Base-by-base conservation (phyloP, 2,329 filamentous ascomycete genomes). In the Fusarium hostae region DNA sequence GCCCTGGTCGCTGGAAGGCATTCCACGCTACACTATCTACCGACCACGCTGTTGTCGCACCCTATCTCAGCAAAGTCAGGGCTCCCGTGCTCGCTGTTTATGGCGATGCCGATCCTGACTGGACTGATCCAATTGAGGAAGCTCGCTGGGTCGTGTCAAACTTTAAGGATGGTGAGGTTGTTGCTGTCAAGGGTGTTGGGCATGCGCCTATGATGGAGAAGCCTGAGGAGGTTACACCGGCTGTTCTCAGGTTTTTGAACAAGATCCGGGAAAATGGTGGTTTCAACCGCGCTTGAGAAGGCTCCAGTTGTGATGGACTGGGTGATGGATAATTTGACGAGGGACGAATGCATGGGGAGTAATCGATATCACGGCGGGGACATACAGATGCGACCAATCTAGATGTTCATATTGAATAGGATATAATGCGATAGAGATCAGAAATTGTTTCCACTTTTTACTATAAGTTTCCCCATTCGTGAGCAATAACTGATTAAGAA, bases 51-150 rank as follows among this genome's bases (percentile, higher is more conserved):
- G 41, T 72, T 0, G 69, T 71, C 2, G 43, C 35, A 2, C 68
- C 69, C 0, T 72, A 59, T 32, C n/a, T 71, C 4, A 52, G 28
- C 20, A 71, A 64, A 4, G 68, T 69, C 9, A 57, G 59, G 5
- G 64, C 68, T n/a, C 68, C 68, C 3, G 69, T 72, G 6, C 52
- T 71, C 10, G 68, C 66, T 22, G 51, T 71, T 8, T 72, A 72
- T 10, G 69, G 69, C 4, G 69, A 71, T n/a, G 52, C 51, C 0
- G 69, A 71, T n/a, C 69, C 69, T 6, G 69, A 71, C 12, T 71
- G 69, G 69, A 43, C 26, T 20, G 68, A 69, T 3, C 69, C 69
- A 16, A 40, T 71, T 20, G 64, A 51, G 4, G 69, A 71, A 10
- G 69, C 68, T 8, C 24, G 43, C 3, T 71, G 69, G 69, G 65